Evolutionary conservation across 2,329 filamentous ascomycete genomes (phyloP).

Genomic region (Aspergillus vadensis): DNA sequence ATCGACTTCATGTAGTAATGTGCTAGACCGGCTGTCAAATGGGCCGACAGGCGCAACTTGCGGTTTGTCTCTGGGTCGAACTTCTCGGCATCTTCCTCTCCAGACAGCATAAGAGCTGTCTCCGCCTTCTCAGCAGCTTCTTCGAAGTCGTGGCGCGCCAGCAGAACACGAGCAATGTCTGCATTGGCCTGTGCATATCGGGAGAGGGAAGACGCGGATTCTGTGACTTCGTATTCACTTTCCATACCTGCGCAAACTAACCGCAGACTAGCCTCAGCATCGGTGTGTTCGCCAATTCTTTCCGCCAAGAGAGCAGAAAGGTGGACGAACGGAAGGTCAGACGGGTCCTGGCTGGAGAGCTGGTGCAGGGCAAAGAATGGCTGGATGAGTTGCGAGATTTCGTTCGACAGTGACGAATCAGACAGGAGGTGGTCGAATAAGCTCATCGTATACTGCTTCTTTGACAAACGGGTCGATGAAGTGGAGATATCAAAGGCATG

Average conservation of each 20-base stretch:
- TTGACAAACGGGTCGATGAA: slow-evolving; percentile 70
- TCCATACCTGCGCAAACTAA: slow-evolving; percentile 71
- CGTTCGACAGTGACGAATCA: slow-evolving; percentile 53
- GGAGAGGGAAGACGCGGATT: slow-evolving; percentile 72
- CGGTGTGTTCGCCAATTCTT: slow-evolving; percentile 68
- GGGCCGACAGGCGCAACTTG: slow-evolving; percentile 77
- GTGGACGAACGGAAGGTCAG: slow-evolving; percentile 73
- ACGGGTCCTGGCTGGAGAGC: slow-evolving; percentile 69
- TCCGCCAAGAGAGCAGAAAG: slow-evolving; percentile 80
- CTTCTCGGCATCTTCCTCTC: slow-evolving; percentile 68
- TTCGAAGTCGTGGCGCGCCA: slow-evolving; percentile 67
- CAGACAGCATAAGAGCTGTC: slow-evolving; percentile 75
- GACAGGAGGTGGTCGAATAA: slow-evolving; percentile 79
- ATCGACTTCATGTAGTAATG: slow-evolving; percentile 70
- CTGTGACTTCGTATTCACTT: slow-evolving; percentile 78
- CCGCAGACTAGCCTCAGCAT: slow-evolving; percentile 66
- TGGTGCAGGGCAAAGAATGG: slow-evolving; percentile 88
- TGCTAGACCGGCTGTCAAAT: slow-evolving; percentile 82
- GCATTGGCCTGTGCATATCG: slow-evolving; percentile 81
- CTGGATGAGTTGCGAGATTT: slow-evolving; percentile 69
- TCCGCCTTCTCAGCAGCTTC: slow-evolving; percentile 78
- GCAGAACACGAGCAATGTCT: slow-evolving; percentile 80
- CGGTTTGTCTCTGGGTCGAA: slow-evolving; percentile 62
- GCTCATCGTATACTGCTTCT: slow-evolving; percentile 76
- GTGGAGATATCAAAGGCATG: slow-evolving; percentile 93